A percentile compares a stretch with the other conserved stretches of the same genome.
Conservation (phyloP, 1,284 basidiomycete genomes). For the Sanghuangporus sanghuang region DNA sequence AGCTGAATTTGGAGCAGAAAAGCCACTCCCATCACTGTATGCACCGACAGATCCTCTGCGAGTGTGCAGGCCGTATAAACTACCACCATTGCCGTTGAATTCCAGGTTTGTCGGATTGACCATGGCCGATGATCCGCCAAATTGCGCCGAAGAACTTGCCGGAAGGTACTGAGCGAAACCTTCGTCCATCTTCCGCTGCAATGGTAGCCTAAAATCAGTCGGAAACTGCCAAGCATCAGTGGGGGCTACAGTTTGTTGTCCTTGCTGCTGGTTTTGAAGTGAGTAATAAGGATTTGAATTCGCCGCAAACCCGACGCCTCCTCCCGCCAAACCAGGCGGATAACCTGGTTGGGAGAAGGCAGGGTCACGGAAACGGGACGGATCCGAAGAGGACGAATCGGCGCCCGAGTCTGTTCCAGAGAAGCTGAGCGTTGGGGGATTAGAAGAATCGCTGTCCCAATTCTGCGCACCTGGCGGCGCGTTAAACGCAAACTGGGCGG, state of each 20-base stretch:
- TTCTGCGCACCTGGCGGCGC: conserved; percentile 4
- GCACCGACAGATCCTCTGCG: conserved; percentile 13
- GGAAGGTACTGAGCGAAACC: conserved; percentile 17
- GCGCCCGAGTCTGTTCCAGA: conserved; percentile 16
- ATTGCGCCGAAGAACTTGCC: neutral
- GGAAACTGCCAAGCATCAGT: conserved; percentile 5
- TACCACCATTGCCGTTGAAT: neutral
- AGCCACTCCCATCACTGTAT: conserved; percentile 13
- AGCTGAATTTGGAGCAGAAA: conserved; percentile 16
- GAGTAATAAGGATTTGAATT: conserved; percentile 6
- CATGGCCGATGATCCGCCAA: conserved; percentile 8
- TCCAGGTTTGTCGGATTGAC: conserved; percentile 9
- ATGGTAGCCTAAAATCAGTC: conserved; percentile 1
- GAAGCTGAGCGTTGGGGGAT: conserved; percentile 14
- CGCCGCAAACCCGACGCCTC: neutral
- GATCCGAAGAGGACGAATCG: conserved; percentile 12
- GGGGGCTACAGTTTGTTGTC: neutral
- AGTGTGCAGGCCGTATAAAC: conserved; percentile 13
- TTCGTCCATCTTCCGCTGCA: conserved; percentile 13
- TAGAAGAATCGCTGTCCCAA: conserved; percentile 15
- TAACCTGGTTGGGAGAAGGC: conserved; percentile 3
- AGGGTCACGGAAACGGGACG: conserved; percentile 1
- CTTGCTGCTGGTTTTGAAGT: conserved; percentile 5
- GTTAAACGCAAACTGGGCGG: conserved; percentile 15
- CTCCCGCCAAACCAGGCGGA: neutral